Base-by-base conservation (phyloP, 495 filamentous ascomycete species). In the Daldinia vernicosa region DNA sequence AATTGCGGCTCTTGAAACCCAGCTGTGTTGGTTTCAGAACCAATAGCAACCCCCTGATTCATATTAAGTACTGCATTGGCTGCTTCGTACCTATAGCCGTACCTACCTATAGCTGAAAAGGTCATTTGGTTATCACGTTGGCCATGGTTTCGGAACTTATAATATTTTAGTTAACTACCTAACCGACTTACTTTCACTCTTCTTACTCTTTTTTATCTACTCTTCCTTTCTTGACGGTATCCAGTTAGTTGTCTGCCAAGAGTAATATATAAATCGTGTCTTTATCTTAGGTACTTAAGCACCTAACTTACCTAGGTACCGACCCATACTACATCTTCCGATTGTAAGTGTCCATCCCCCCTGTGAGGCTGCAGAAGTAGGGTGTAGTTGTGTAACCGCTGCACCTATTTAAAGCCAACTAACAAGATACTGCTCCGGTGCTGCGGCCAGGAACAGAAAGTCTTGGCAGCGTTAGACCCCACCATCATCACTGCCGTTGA, bases 1-100 rank as follows among this genome's bases (percentile, higher is more conserved):
- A 30, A 61, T 14, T 64, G 70, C 70, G 70, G 60, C 57, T 72
- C 60, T 66, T 71, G 69, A 71, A 71, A 71, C 69, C 53, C 12
- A 66, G 51, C 58, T 24, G 69, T 63, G 53, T 63, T 32, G 64
- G 70, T 72, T 72, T 72, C 65, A 72, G 56, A 45, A 50, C 55
- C 50, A 56, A 28, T 50, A 27, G 35, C 32, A 67, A 35, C 58
- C 50, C 47, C 54, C 39, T 63, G 54, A 63, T 52, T 51, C 39
- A 59, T 57, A 64, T 53, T 66, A 52, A 52, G 63, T 35, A 59
- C 53, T 27, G 17, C 15, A 53, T 32, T 57, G 19, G 17, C 30
- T n/a, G 47, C 4, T 32, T 17, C 39, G 26, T 19, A 52, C 50
- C 24, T 28, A 40, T 17, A 17, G 7, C 6, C 0, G 2, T 4